Evolutionary conservation across 768 basidiomycete genomes (phyloP).

Genomic region (Serendipita indica): DNA sequence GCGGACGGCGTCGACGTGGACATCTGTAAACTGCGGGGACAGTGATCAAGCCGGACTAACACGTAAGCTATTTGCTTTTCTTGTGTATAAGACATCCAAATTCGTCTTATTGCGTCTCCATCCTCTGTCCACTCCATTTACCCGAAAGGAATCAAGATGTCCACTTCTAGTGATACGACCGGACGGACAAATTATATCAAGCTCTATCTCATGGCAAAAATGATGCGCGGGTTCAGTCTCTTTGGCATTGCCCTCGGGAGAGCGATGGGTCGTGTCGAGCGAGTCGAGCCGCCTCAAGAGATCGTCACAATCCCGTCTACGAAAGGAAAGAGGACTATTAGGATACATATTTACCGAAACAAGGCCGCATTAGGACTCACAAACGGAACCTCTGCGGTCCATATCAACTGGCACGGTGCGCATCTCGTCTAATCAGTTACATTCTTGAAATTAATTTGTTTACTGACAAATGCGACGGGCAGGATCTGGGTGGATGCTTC

Average conservation of each 20-base stretch:
- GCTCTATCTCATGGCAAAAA: not conserved
- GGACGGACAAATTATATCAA: not conserved
- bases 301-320: not conserved
- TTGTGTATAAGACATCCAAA: no score
- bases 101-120: no score
- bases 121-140: no score
- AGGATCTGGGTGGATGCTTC: slow-evolving; percentile 3
- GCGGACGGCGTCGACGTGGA: no score
- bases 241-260: not conserved
- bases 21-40: no score
- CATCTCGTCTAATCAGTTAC: not conserved
- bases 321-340: not conserved
- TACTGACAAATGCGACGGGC: no score
- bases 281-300: not conserved
- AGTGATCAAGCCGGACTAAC: no score
- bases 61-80: no score
- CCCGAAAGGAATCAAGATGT: no score
- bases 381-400: not conserved
- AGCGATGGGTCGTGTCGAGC: not conserved
- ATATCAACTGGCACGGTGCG: not conserved
- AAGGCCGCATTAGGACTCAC: not conserved
- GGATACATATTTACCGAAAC: not conserved
- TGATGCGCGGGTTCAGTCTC: not conserved
- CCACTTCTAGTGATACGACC: no score
- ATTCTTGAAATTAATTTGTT: not conserved